phyloP scores from a whole-genome alignment of 441 rosid species.

The Aquilaria agallochum region DNA sequence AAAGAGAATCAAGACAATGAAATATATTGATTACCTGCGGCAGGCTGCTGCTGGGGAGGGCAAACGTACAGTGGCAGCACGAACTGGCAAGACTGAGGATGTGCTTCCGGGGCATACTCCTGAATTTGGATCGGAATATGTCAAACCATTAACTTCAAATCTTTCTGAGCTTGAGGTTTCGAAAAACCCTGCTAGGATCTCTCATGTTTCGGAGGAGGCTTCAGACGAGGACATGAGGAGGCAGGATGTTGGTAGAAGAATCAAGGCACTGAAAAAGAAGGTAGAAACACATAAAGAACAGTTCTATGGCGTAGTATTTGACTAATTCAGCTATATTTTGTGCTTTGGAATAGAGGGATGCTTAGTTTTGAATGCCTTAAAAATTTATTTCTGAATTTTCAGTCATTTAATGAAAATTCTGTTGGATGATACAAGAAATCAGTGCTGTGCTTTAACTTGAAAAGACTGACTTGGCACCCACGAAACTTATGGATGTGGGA shows the following conservation, averaged over 20 bases:
- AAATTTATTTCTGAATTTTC: too few species aligned
- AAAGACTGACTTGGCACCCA: too few species aligned
- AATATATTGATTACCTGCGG: slow-evolving; percentile 7
- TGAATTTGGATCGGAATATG: slow-evolving; percentile 34
- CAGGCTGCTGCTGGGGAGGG: slow-evolving; percentile 83
- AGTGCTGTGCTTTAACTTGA: too few species aligned
- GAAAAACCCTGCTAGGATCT: slow-evolving; percentile 25
- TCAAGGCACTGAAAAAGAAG: slow-evolving; percentile 90
- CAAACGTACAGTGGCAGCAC: slow-evolving; percentile 37
- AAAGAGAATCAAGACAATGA: too few species aligned
- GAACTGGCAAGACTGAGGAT: slow-evolving; percentile 31
- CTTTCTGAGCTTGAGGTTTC: slow-evolving; percentile 64
- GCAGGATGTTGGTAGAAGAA: slow-evolving; percentile 75
- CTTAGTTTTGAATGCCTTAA: too few species aligned
- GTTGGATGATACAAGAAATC: too few species aligned
- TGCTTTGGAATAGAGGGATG: too few species aligned
- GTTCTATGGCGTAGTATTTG: too few species aligned
- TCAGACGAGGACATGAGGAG: slow-evolving; percentile 30
- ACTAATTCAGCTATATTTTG: too few species aligned
- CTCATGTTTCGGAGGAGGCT: slow-evolving; percentile 29
- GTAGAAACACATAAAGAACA: slow-evolving; percentile 23
- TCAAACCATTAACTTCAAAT: slow-evolving; percentile 55
- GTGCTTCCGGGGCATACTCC: slow-evolving; percentile 23
- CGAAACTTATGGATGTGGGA: too few species aligned
- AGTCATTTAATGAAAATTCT: too few species aligned